Base-by-base conservation (phyloP, 768 basidiomycete species). In the Coprinopsis cinerea region DNA sequence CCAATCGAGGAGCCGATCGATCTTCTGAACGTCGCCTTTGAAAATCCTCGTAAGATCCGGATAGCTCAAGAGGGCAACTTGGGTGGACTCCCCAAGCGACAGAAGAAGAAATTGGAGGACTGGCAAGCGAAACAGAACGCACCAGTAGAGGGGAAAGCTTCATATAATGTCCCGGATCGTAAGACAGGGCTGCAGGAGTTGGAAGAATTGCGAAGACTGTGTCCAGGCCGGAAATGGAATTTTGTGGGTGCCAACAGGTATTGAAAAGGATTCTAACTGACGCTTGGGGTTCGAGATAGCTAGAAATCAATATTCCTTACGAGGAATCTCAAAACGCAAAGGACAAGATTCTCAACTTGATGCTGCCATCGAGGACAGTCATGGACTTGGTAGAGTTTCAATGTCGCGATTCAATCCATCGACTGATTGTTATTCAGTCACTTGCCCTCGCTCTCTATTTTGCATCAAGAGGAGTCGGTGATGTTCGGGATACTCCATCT, bases 401-500 rank as follows among this genome's bases (percentile, higher is more conserved):
- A 13, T 6, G 28, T 40, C 15, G 24, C 17, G 44, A 36, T 17
- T 24, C 52, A 40, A 44, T 15, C 25, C 24, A 25, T 36, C 9
- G n/a, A n/a, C 52, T 52, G 36, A 54, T 46, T 10, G 30, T 32
- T 10, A 2, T 20, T 4, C 57, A 96, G 95, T 94, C 92, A 59
- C 80, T 99, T 7, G 89, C 91, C 0, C 74, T 90, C 43, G 95
- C 96, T 1, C 70, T 99, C 13, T 97, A 88, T 64, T 98, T 98
- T 60, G 95, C 96, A 4, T 88, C 95, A 3, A 74, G 85, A 37
- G 93, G 90, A 0, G 59, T 67, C 27, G 95, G 96, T 1, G 68
- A 74, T 43, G 59, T 88, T 0, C 73, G 76, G 26, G 57, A 56
- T 10, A 44, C 59, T 11, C 53, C 61, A 1, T 67, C 62, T n/a